Percentiles rank a stretch among this genome's conserved stretches.
These are phyloP conservation scores for Ceriops zippeliana DNA, from an alignment of 345 rosid species.

Conservation along the genomic window DNA sequence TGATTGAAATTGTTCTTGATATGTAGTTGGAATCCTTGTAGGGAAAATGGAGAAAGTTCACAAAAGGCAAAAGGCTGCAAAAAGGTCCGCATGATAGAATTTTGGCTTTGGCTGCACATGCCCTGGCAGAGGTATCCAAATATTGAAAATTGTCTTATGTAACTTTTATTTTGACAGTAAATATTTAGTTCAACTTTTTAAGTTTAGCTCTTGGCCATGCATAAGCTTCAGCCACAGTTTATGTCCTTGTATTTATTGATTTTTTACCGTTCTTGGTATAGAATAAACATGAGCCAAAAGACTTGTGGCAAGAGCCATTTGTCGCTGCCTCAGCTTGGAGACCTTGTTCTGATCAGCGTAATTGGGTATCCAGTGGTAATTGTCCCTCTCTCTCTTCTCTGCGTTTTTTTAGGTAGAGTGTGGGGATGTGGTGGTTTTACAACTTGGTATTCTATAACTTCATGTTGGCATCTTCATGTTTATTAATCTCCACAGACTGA, in stretches of 20 bases:
- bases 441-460: neutral
- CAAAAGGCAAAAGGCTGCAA: slow-evolving; percentile 42
- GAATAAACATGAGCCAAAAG: slow-evolving; percentile 83
- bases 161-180: neutral
- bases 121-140: slow-evolving; percentile 78
- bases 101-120: slow-evolving; percentile 87
- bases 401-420: neutral
- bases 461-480: neutral
- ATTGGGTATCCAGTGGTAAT: slow-evolving; percentile 68
- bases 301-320: slow-evolving; percentile 81
- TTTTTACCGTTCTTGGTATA: slow-evolving; percentile 42
- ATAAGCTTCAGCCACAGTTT: neutral
- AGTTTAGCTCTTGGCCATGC: neutral
- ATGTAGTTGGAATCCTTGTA: slow-evolving; percentile 20
- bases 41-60: slow-evolving; percentile 41
- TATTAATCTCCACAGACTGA: neutral
- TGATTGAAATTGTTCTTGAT: neutral
- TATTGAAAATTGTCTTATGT: neutral
- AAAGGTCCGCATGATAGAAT: slow-evolving; percentile 68
- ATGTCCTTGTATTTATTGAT: slow-evolving; percentile 1
- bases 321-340: slow-evolving; percentile 77
- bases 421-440: neutral
- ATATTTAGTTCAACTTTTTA: neutral
- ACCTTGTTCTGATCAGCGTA: slow-evolving; percentile 80
- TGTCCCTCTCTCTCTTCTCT: slow-evolving; percentile 9